Conservation (phyloP, 495 filamentous ascomycete genomes). For the Penicillium paxilli region DNA sequence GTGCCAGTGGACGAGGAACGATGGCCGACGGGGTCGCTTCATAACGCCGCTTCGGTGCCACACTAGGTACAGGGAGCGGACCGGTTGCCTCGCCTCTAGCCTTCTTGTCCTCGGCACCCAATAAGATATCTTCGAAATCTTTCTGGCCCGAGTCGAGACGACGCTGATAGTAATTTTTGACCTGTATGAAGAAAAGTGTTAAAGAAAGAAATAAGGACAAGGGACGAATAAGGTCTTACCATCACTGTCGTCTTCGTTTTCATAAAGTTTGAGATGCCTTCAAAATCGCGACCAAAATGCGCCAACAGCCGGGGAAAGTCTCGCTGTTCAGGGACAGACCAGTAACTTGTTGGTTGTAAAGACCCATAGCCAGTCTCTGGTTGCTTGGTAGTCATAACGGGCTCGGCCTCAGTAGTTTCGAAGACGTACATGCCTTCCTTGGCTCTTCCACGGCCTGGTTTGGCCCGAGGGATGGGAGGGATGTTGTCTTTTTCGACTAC, state of each 20-base stretch:
- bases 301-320: constrained; percentile 78
- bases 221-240: constrained; percentile 53
- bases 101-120: constrained; percentile 69
- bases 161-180: constrained; percentile 88
- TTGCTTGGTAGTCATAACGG: constrained; percentile 27
- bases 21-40: constrained; percentile 56
- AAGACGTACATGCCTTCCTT: constrained; percentile 44
- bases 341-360: constrained; percentile 83
- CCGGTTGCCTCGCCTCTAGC: constrained; percentile 68
- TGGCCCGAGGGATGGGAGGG: constrained; percentile 27
- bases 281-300: constrained; percentile 88
- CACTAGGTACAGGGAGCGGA: constrained; percentile 61
- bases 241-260: constrained; percentile 91
- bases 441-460: constrained; percentile 32
- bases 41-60: constrained; percentile 59
- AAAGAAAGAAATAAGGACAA: constrained; percentile 13
- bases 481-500: constrained; percentile 24
- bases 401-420: constrained; percentile 42
- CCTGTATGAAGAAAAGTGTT: constrained; percentile 51
- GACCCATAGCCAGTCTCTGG: constrained; percentile 44
- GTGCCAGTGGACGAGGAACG: constrained; percentile 60
- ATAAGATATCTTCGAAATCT: constrained; percentile 68
- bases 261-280: constrained; percentile 80
- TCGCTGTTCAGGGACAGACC: constrained; percentile 87
- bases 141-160: constrained; percentile 67